Evolutionary conservation across 441 rosid species (phyloP), one percentile per base, ranked within the genome.

Genomic region (Raphanus hybrid): DNA sequence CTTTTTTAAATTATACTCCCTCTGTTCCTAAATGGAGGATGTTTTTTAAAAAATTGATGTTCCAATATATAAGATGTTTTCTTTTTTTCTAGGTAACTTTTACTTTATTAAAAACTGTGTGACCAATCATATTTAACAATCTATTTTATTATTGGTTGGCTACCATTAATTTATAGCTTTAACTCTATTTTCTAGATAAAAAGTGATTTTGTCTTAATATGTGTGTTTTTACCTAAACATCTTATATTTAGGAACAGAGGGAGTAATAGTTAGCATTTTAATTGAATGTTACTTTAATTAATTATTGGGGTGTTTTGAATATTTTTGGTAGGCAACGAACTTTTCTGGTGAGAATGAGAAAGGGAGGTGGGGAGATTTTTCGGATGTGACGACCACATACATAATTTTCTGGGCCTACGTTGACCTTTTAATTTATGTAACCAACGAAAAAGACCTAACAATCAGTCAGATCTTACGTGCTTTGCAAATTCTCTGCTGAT

Each of bases 341-440:
- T 67, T 67, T 78, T 78, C 74, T 48, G 73, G 58, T 78, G 68
- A 57, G 59, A 60, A 16, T 15, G 74, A 4, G 64, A 26, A 11
- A 59, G 0, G 37, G 74, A 70, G 35, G 73, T 70, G 64, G n/a
- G 64, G 23, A 45, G 3, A 5, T n/a, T 41, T 39, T 52, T 23
- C 27, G 20, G 70, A 76, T 76, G 80, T 77, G 80, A 58, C 54
- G 72, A 71, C 68, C 66, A 77, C 72, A 64, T 63, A 37, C 16
- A 58, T 7, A n/a, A 12, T 32, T 76, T 77, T 70, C 59, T 6
- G 78, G 57, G 29, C 7, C 39, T 58, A 71, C 32, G 67, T 77
- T 66, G 81, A 71, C 77, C 14, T 71, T 5, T 65, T 0, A n/a
- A 45, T 14, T 0, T 29, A 20, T 48, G 37, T 6, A 3, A 45